Conservation (phyloP, 768 basidiomycete genomes). For the Mycena capillaripes region DNA sequence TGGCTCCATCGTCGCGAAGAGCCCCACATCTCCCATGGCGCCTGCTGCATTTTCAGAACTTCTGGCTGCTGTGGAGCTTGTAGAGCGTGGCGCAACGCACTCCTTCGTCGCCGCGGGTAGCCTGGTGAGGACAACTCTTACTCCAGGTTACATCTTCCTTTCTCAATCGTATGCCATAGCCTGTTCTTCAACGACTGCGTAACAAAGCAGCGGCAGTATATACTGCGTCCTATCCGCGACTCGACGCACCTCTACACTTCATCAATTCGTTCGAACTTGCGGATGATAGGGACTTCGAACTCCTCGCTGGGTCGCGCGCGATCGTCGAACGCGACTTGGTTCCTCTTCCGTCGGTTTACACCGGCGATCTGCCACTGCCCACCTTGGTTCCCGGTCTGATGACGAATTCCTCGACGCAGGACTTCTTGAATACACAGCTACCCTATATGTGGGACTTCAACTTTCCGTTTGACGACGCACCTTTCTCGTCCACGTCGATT, state of each 20-base stretch:
- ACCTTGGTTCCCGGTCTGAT: background rate
- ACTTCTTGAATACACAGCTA: background rate
- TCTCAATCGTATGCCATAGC: background rate
- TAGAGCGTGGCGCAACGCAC: slow-evolving; percentile 50
- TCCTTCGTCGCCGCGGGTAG: slow-evolving; percentile 18
- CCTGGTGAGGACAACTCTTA: background rate
- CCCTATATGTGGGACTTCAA: background rate
- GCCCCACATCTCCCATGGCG: slow-evolving; percentile 57
- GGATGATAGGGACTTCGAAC: slow-evolving; percentile 7
- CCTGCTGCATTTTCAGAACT: slow-evolving; percentile 57
- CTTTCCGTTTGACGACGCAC: background rate
- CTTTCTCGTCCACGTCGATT: too few species aligned
- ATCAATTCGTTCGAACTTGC: background rate
- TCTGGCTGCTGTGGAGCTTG: slow-evolving; percentile 58
- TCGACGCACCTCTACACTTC: background rate
- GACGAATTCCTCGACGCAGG: background rate
- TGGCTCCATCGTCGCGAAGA: slow-evolving; percentile 54
- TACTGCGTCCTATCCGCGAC: background rate
- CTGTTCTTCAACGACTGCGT: slow-evolving; percentile 12
- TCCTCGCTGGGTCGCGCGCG: slow-evolving; percentile 5
- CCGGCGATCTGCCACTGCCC: background rate
- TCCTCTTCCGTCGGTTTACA: background rate
- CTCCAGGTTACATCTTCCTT: background rate
- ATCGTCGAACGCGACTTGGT: background rate
- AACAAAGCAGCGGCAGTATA: slow-evolving; percentile 6